These are phyloP conservation scores for Firmiana major DNA, from an alignment of 345 rosid genomes.

Conservation along the genomic window DNA sequence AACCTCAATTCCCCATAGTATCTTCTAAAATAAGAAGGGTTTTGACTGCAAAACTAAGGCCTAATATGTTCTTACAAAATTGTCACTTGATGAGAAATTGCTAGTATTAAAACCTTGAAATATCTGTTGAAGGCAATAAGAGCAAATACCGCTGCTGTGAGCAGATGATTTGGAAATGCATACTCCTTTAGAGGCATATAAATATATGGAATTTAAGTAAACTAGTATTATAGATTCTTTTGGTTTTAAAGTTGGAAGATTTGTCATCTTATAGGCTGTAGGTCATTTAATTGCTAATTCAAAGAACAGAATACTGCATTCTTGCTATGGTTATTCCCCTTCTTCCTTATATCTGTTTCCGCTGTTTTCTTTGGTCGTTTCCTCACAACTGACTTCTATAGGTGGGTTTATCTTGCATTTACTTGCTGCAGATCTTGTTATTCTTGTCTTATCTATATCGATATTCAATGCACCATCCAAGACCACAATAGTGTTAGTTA, in stretches of 20 bases:
- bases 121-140: conserved; percentile 1
- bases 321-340: neutral
- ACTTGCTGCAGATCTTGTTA: neutral
- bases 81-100: neutral
- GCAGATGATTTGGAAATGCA: neutral
- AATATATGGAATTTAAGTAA: neutral
- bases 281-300: neutral
- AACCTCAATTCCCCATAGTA: neutral
- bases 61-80: neutral
- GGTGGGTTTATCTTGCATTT: neutral
- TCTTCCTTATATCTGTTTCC: neutral
- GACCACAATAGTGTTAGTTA: neutral
- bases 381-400: neutral
- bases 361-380: neutral
- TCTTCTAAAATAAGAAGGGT: neutral
- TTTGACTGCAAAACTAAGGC: neutral
- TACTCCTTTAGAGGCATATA: neutral
- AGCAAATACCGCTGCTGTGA: neutral
- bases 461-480: neutral
- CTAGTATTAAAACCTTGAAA: neutral
- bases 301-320: neutral
- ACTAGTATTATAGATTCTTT: neutral
- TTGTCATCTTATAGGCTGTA: neutral
- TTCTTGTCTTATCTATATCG: neutral
- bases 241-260: neutral